Evolutionary conservation across 1,284 basidiomycete genomes (phyloP).

Genomic region (Ustilago tritici): DNA sequence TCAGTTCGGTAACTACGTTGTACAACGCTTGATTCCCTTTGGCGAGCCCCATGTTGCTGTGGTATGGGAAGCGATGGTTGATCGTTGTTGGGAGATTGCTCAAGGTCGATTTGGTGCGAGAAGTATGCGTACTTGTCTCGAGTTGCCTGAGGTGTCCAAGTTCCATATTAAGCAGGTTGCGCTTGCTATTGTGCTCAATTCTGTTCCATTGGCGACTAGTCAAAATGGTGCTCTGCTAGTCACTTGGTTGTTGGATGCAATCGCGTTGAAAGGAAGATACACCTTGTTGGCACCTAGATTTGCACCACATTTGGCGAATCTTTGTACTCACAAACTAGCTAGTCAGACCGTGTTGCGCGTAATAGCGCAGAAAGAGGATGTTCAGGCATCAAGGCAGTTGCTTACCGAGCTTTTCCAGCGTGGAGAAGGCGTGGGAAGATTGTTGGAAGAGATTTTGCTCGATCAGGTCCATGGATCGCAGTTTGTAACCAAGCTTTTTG

Average conservation of each 20-base stretch:
- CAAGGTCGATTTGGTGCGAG: constrained; percentile 96
- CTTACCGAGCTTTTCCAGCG: constrained; percentile 71
- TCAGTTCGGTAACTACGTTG: constrained; percentile 98
- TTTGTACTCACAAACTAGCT: constrained; percentile 97
- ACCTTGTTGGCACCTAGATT: constrained; percentile 92
- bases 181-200: constrained; percentile 93
- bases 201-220: constrained; percentile 96
- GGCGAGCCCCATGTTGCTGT: constrained; percentile 89
- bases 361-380: constrained; percentile 69
- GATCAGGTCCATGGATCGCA: constrained; percentile 81
- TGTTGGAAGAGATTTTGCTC: constrained; percentile 88
- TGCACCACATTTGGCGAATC: constrained; percentile 91
- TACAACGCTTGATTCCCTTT: constrained; percentile 93
- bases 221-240: constrained; percentile 94
- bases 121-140: constrained; percentile 95
- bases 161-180: constrained; percentile 83
- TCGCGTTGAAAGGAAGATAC: constrained; percentile 90
- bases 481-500: constrained; percentile 91
- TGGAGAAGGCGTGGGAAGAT: constrained; percentile 75
- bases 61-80: constrained; percentile 97
- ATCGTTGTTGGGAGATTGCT: constrained; percentile 97
- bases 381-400: constrained; percentile 63
- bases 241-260: constrained; percentile 96
- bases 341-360: constrained; percentile 88
- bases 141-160: constrained; percentile 79